phyloP scores from a whole-genome alignment of 805 yeast species.

The Priceomyces carsonii region DNA sequence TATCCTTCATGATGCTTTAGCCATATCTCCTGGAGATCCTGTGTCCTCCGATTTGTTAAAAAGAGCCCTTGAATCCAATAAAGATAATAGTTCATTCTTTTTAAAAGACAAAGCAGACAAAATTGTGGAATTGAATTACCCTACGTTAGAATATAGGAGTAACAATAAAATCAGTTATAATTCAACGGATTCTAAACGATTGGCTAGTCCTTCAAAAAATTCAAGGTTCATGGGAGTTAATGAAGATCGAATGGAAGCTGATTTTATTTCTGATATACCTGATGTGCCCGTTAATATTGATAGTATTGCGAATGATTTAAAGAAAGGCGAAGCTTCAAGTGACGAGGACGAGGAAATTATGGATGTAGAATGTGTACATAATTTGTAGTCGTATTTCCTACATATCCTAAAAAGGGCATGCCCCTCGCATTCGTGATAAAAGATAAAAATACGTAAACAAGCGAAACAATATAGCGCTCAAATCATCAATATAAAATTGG shows the following conservation, averaged over 20 bases:
- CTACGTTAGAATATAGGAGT: conserved; percentile 25
- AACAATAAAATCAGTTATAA: too few species aligned
- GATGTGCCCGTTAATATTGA: conserved; percentile 25
- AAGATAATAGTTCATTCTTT: conserved; percentile 23
- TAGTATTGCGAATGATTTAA: conserved; percentile 38
- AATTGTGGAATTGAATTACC: conserved; percentile 21
- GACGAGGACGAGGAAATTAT: conserved; percentile 55
- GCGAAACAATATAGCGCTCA: conserved; percentile 3
- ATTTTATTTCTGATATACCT: conserved; percentile 6
- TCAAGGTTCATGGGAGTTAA: not conserved
- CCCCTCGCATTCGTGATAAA: conserved; percentile 3
- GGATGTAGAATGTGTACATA: conserved; percentile 55
- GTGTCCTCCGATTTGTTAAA: conserved; percentile 79
- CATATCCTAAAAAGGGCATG: conserved; percentile 2
- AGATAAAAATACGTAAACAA: conserved; percentile 5
- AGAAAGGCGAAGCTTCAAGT: conserved; percentile 49
- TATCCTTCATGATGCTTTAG: conserved; percentile 76
- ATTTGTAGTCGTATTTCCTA: conserved; percentile 1
- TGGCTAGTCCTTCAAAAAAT: too few species aligned
- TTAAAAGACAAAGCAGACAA: conserved; percentile 22
- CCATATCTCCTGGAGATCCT: conserved; percentile 76
- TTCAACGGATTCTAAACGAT: too few species aligned
- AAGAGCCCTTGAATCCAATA: conserved; percentile 71
- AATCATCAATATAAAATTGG: not conserved
- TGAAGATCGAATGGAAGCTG: conserved; percentile 4